Base-by-base conservation (phyloP, 2,329 filamentous ascomycete genomes). In the Nemania serpens region DNA sequence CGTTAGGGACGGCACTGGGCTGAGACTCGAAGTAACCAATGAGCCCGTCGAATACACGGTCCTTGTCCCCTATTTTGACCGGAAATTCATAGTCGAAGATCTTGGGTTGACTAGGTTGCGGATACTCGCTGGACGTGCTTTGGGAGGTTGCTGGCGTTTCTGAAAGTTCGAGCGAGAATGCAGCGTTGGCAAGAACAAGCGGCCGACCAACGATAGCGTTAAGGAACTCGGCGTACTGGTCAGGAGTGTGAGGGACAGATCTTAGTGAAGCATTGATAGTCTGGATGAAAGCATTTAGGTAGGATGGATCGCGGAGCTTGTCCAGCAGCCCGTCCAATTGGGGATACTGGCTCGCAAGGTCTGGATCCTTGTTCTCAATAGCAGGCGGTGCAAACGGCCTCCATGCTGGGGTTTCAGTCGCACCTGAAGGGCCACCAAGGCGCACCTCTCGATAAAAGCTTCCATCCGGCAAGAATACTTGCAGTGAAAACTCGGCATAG, bases 361-460 rank as follows among this genome's bases (percentile, higher is more conserved):
- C n/a, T n/a, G n/a, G n/a, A n/a, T n/a, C n/a, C n/a, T n/a, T n/a
- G n/a, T n/a, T n/a, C n/a, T n/a, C n/a, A n/a, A n/a, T n/a, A n/a
- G n/a, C n/a, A n/a, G n/a, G n/a, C n/a, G n/a, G n/a, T n/a, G n/a
- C n/a, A n/a, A n/a, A n/a, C n/a, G n/a, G n/a, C n/a, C n/a, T n/a
- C n/a, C n/a, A n/a, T n/a, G n/a, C n/a, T n/a, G n/a, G n/a, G n/a
- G n/a, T n/a, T n/a, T n/a, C n/a, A n/a, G n/a, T n/a, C n/a, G n/a
- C n/a, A n/a, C n/a, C n/a, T n/a, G n/a, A n/a, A n/a, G n/a, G n/a
- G n/a, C 39, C 39, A 17, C 39, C 39, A 9, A 45, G 20, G 2
- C 51, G 51, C 3, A 54, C 51, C 17, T 54, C 51, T 6, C 29
- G 39, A 22, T 54, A 54, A 29, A 54, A 54, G 1, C 25, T 54